These are phyloP conservation scores for Trichoderma pleuroti DNA, from an alignment of 2,329 filamentous ascomycete genomes.

Conservation along the genomic window DNA sequence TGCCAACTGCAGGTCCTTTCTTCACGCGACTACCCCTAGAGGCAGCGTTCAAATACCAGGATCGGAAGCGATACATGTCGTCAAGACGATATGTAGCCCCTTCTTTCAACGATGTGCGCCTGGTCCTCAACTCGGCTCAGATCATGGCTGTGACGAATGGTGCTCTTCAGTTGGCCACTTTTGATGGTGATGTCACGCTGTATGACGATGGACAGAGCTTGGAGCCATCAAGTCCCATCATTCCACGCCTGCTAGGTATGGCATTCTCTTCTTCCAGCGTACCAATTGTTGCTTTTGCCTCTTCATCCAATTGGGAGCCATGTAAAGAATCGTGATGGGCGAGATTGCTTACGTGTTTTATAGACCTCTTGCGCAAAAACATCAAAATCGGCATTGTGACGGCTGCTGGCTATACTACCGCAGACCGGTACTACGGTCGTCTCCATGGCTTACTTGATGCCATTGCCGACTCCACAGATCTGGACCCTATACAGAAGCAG, in stretches of 20 bases:
- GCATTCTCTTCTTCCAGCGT: neutral
- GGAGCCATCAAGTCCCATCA: constrained; percentile 71
- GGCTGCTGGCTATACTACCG: constrained; percentile 89
- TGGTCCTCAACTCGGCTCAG: constrained; percentile 93
- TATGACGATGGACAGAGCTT: constrained; percentile 87
- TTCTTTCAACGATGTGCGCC: constrained; percentile 92
- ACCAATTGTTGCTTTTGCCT: no score
- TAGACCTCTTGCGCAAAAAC: constrained; percentile 68
- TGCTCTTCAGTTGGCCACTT: constrained; percentile 80
- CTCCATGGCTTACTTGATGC: constrained; percentile 84
- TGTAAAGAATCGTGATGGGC: no score
- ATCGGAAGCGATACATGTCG: constrained; percentile 80
- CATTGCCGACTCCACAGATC: constrained; percentile 55
- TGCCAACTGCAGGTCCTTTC: constrained; percentile 88
- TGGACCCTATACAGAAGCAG: constrained; percentile 66
- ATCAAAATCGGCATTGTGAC: constrained; percentile 94
- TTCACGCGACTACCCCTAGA: constrained; percentile 85
- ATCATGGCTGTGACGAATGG: constrained; percentile 83
- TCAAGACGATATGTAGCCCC: constrained; percentile 89
- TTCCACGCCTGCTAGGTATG: constrained; percentile 56
- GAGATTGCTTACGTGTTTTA: neutral
- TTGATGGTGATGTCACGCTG: constrained; percentile 95
- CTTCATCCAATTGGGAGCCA: no score
- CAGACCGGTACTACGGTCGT: constrained; percentile 79
- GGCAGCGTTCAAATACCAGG: constrained; percentile 88